Conservation (phyloP, 2,329 filamentous ascomycete species). For the Geosmithia morbida region DNA sequence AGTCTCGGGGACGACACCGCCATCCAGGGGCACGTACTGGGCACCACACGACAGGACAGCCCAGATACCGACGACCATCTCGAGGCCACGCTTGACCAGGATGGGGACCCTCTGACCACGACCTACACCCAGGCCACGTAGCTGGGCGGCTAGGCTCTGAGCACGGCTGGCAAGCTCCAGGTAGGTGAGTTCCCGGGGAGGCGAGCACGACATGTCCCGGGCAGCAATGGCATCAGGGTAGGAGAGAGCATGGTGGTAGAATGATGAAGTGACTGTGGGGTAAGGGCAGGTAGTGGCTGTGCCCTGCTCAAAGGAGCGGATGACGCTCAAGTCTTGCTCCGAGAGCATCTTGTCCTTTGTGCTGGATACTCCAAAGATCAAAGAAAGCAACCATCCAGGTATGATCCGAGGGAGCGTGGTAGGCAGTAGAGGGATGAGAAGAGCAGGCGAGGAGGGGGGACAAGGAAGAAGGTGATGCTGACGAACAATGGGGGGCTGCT, state of each 20-base stretch:
- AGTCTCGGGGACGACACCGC: slow-evolving; percentile 32
- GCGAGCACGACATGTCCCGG: slow-evolving; percentile 16
- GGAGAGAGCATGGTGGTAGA: slow-evolving; percentile 20
- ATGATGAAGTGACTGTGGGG: slow-evolving; percentile 21
- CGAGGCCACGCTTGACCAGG: slow-evolving; percentile 37
- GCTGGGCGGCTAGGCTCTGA: slow-evolving; percentile 24
- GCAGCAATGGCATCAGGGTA: slow-evolving; percentile 23
- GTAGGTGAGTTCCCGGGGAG: slow-evolving; percentile 24
- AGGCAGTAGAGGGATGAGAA: too few species aligned
- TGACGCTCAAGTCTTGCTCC: background rate
- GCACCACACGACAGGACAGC: slow-evolving; percentile 41
- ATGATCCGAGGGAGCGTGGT: too few species aligned
- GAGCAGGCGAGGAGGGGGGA: too few species aligned
- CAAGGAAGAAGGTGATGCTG: too few species aligned
- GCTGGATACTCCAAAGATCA: background rate
- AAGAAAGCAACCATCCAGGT: background rate
- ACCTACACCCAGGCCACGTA: slow-evolving; percentile 21
- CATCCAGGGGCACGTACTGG: slow-evolving; percentile 46
- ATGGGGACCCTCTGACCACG: slow-evolving; percentile 35
- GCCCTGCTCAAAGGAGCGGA: slow-evolving; percentile 3
- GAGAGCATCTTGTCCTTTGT: slow-evolving; percentile 1
- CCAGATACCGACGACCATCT: slow-evolving; percentile 42
- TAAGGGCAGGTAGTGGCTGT: slow-evolving; percentile 13
- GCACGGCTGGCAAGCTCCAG: slow-evolving; percentile 24
- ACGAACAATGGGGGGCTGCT: too few species aligned